phyloP scores from a whole-genome alignment of 257 asterid genomes.

The Agastache rugosa region DNA sequence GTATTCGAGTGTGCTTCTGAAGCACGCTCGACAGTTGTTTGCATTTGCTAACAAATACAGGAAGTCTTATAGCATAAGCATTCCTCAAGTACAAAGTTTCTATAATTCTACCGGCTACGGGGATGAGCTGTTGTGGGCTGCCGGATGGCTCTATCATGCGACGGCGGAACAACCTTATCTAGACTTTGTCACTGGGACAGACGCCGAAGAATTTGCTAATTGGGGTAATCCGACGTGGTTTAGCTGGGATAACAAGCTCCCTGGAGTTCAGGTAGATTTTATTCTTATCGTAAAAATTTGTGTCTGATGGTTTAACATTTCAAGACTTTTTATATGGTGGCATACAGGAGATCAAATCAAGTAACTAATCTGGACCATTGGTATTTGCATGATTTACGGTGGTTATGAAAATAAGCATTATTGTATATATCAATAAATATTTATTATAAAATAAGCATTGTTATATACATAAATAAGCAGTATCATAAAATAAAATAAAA shows the following conservation, averaged over 20 bases:
- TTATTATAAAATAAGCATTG: too few species aligned
- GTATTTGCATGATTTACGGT: too few species aligned
- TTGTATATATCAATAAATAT: too few species aligned
- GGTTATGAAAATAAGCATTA: too few species aligned
- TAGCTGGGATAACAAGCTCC: slow-evolving; percentile 92
- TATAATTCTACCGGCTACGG: slow-evolving; percentile 92
- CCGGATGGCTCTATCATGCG: slow-evolving; percentile 91
- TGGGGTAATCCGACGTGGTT: slow-evolving; percentile 90
- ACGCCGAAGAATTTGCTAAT: slow-evolving; percentile 60
- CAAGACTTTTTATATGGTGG: too few species aligned
- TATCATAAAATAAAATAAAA: too few species aligned
- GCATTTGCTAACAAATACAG: slow-evolving; percentile 71
- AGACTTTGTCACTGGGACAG: slow-evolving; percentile 65
- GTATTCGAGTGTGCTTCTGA: slow-evolving; percentile 65
- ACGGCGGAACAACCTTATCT: slow-evolving; percentile 62
- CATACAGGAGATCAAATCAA: too few species aligned
- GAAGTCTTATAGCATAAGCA: slow-evolving; percentile 64
- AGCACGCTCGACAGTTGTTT: slow-evolving; percentile 74
- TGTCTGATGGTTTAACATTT: too few species aligned
- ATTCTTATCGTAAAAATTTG: too few species aligned
- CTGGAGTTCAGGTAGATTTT: slow-evolving; percentile 74
- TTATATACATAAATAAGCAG: too few species aligned
- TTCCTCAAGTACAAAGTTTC: slow-evolving; percentile 64
- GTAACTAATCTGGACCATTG: too few species aligned
- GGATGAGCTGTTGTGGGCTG: slow-evolving; percentile 98